Conservation (phyloP, 345 rosid genomes). For the Brassica carinata region DNA sequence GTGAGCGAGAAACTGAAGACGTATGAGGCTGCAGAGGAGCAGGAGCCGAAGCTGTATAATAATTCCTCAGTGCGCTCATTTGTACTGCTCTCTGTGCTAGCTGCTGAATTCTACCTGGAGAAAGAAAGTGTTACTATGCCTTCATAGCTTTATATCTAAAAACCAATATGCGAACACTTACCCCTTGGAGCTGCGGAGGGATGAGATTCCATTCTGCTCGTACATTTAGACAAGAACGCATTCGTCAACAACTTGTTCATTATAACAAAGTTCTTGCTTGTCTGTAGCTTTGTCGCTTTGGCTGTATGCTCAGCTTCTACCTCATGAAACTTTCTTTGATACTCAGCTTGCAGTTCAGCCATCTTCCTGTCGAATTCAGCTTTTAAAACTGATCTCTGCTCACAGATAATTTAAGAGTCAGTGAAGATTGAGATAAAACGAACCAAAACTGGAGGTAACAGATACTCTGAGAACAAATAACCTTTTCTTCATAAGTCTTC, state of each 20-base stretch:
- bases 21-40: constrained; percentile 24
- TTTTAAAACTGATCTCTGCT: constrained; percentile 36
- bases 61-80: constrained; percentile 26
- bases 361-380: constrained; percentile 40
- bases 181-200: constrained; percentile 35
- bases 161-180: constrained; percentile 24
- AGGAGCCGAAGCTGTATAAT: not conserved
- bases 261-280: constrained; percentile 6
- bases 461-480: constrained; percentile 10
- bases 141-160: not conserved
- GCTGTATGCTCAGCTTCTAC: constrained; percentile 22
- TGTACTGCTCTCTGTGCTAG: constrained; percentile 39
- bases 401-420: constrained; percentile 2
- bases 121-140: constrained; percentile 9
- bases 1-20: constrained; percentile 20
- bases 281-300: constrained; percentile 16
- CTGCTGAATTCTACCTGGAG: constrained; percentile 22
- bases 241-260: constrained; percentile 39
- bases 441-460: constrained; percentile 22
- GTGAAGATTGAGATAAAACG: not conserved
- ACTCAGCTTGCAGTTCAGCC: constrained; percentile 38
- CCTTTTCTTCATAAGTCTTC: constrained; percentile 34
- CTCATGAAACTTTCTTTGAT: constrained; percentile 24
- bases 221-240: constrained; percentile 36
- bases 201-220: constrained; percentile 14